Base-by-base conservation (phyloP, 2,329 filamentous ascomycete genomes). In the Sarocladium oryzae region DNA sequence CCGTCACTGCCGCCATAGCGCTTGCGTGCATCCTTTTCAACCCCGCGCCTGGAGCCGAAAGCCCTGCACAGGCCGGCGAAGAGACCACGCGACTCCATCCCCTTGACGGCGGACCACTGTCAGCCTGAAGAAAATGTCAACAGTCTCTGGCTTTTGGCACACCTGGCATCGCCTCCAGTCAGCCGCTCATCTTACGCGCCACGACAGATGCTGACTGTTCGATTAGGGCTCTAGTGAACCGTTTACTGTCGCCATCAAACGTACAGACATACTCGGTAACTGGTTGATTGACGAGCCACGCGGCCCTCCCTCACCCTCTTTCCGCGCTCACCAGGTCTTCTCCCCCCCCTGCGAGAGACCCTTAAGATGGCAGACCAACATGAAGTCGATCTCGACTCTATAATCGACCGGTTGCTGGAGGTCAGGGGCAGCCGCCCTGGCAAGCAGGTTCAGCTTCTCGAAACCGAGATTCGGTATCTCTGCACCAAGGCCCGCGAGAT, bases 401-500 rank as follows among this genome's bases (percentile, higher is more conserved):
- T 97, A 84, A 97, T 99, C 79, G 92, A 97, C 74, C 85, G 93
- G 73, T 83, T 99, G 66, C 81, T 97, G 67, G 93, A 99, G 76
- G 93, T 97, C 68, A 87, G 93, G 74, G 93, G 92, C 69, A 96
- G 91, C 80, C 86, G 93, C 67, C 93, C 93, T 53, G 93, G 93
- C 64, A 99, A 99, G 79, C 93, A 97, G 75, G 93, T 99, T 52
- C 92, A 97, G 76, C 82, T 99, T 60, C 79, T 96, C 59, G 93
- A 99, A 73, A 85, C 89, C 55, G 93, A 97, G 76, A 99, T 99
- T 62, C 87, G 92, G 68, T 96, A 84, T 73, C 83, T 99, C 59
- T 99, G 93, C 82, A 96, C 92, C 69, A 97, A 97, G 78, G 91
- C 92, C 57, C 87, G 93, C 60, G 93, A 99, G 78, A 97, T 99